Evolutionary conservation across 2,329 filamentous ascomycete species (phyloP).

Genomic region (Trichoderma lentiforme): DNA sequence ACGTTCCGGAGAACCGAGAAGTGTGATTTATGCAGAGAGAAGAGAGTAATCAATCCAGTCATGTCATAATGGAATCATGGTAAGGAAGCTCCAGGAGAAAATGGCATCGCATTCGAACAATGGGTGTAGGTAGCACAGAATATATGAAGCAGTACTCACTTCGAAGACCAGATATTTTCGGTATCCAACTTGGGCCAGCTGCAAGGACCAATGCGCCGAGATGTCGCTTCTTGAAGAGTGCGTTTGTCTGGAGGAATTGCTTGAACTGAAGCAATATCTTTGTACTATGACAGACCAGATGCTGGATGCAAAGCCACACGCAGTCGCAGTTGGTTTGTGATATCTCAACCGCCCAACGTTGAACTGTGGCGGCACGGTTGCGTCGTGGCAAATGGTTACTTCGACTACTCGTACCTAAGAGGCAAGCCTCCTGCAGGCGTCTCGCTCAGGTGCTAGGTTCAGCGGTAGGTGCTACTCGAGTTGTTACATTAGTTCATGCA

Average conservation of each 20-base stretch:
- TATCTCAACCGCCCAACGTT: neutral
- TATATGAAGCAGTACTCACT: neutral
- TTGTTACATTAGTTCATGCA: slow-evolving; percentile 19
- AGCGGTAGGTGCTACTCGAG: slow-evolving; percentile 8
- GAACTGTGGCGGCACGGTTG: slow-evolving; percentile 3
- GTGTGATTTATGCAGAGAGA: neutral
- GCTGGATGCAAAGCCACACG: neutral
- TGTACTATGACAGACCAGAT: neutral
- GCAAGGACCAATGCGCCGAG: neutral
- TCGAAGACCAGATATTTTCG: neutral
- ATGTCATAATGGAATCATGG: neutral
- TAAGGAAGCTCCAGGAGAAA: neutral
- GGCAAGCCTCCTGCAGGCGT: slow-evolving; percentile 12
- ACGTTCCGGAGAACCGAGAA: neutral
- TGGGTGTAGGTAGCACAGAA: neutral
- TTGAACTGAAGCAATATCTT: neutral
- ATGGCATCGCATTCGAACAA: neutral
- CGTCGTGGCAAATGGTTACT: slow-evolving; percentile 3
- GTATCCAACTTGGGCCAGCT: neutral
- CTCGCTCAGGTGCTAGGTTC: slow-evolving; percentile 4
- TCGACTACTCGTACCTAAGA: neutral
- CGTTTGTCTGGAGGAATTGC: neutral
- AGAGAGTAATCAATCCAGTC: neutral
- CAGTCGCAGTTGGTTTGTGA: neutral
- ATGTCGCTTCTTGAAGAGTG: neutral